These are phyloP conservation scores for Aureobasidium sp. DNA, from an alignment of 2,329 filamentous ascomycete genomes.

Conservation along the genomic window DNA sequence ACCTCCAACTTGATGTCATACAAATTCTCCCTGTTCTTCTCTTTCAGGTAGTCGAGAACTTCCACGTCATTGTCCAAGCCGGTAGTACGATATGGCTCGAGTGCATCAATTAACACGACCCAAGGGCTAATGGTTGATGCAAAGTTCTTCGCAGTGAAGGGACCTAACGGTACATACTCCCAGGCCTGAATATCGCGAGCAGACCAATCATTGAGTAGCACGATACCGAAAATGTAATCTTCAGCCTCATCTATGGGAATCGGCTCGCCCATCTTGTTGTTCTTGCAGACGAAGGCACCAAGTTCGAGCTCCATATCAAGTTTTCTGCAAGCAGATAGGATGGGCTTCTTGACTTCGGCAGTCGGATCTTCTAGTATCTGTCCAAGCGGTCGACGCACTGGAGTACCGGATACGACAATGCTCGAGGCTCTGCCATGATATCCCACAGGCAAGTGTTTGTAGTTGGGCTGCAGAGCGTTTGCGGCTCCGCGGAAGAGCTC, in stretches of 20 bases:
- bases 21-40: conserved; percentile 51
- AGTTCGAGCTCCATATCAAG: conserved; percentile 78
- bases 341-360: conserved; percentile 54
- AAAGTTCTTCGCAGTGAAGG: conserved; percentile 81
- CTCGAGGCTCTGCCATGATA: conserved; percentile 75
- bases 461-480: conserved; percentile 73
- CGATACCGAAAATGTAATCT: conserved; percentile 68
- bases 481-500: conserved; percentile 64
- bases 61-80: conserved; percentile 50
- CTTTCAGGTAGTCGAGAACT: conserved; percentile 57
- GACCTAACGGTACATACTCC: conserved; percentile 77
- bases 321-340: conserved; percentile 56
- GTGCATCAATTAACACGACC: conserved; percentile 69
- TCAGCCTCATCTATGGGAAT: conserved; percentile 59
- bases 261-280: conserved; percentile 57
- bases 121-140: conserved; percentile 69
- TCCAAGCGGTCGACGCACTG: conserved; percentile 64
- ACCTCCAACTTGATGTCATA: conserved; percentile 66
- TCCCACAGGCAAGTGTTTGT: conserved; percentile 71
- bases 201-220: conserved; percentile 83
- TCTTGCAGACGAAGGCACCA: conserved; percentile 63
- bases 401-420: conserved; percentile 66
- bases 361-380: conserved; percentile 63
- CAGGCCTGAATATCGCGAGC: conserved; percentile 75
- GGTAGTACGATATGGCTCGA: conserved; percentile 57